phyloP scores from a whole-genome alignment of 768 basidiomycete genomes.

The Mycena kentingensis region DNA sequence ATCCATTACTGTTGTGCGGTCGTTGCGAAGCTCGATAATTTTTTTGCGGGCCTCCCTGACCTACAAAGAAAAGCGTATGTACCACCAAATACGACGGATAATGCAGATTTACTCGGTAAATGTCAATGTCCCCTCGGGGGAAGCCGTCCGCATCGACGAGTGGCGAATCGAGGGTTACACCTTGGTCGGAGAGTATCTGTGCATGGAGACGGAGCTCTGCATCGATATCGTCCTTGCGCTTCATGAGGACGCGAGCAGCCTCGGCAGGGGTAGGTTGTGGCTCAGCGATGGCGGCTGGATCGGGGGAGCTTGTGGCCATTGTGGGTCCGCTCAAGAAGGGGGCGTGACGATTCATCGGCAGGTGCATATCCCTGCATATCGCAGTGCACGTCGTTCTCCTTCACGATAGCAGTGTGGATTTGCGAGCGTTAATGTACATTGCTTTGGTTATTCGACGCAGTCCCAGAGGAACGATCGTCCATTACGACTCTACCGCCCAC shows the following conservation, averaged over 20 bases:
- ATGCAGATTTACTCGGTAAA: slow-evolving; percentile 74
- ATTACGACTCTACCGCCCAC: too few species aligned
- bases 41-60: slow-evolving; percentile 6
- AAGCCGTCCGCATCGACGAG: slow-evolving; percentile 89
- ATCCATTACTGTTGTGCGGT: slow-evolving; percentile 65
- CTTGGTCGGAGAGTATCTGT: slow-evolving; percentile 62
- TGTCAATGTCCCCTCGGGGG: slow-evolving; percentile 83
- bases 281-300: not conserved
- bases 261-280: slow-evolving; percentile 10
- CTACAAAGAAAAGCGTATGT: not conserved
- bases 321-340: not conserved
- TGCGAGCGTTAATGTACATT: too few species aligned
- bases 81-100: not conserved
- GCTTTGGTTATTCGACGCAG: too few species aligned
- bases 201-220: slow-evolving; percentile 64
- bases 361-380: too few species aligned
- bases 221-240: slow-evolving; percentile 72
- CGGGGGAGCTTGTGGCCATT: not conserved
- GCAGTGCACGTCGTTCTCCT: too few species aligned
- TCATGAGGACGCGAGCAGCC: slow-evolving; percentile 61
- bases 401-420: too few species aligned
- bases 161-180: slow-evolving; percentile 64
- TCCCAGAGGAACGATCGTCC: too few species aligned
- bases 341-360: not conserved
- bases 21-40: slow-evolving; percentile 59